phyloP scores from a whole-genome alignment of 2,329 filamentous ascomycete genomes.

The Fusarium austroafricanum region DNA sequence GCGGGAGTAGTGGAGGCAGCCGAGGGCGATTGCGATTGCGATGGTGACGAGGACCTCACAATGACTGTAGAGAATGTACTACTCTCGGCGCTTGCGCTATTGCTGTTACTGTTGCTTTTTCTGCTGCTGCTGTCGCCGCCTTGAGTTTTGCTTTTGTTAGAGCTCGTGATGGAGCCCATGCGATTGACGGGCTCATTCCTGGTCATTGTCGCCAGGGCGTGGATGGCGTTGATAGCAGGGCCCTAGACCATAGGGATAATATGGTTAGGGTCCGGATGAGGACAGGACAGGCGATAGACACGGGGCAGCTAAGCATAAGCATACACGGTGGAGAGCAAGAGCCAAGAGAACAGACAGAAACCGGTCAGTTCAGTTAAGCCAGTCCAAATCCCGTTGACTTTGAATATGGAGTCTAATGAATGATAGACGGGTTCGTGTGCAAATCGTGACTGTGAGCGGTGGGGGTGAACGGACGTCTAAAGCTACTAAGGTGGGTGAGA shows the following conservation, averaged over 20 bases:
- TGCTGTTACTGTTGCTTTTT: neutral
- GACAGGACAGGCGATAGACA: constrained; percentile 36
- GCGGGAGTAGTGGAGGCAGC: constrained; percentile 48
- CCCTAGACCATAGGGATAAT: constrained; percentile 47
- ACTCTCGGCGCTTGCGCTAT: constrained; percentile 69
- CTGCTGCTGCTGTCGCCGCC: neutral
- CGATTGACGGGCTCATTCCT: constrained; percentile 72
- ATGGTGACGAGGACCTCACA: constrained; percentile 60
- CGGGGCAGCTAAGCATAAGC: constrained; percentile 33
- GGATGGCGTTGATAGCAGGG: constrained; percentile 47
- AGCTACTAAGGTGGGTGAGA: constrained; percentile 11
- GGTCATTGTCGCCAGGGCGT: constrained; percentile 69
- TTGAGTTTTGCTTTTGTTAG: constrained; percentile 53
- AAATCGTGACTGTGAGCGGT: constrained; percentile 29
- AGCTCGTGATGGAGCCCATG: constrained; percentile 60
- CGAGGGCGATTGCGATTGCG: constrained; percentile 27
- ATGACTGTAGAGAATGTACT: constrained; percentile 76
- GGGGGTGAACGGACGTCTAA: constrained; percentile 29
- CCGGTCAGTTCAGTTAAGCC: constrained; percentile 7
- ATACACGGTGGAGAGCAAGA: constrained; percentile 25
- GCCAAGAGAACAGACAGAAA: constrained; percentile 5
- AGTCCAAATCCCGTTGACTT: neutral
- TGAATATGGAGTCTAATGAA: neutral
- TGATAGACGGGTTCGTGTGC: constrained; percentile 11
- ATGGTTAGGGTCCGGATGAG: constrained; percentile 34